Evolutionary conservation across 805 yeast genomes (phyloP).

Genomic region (Yarrowia divulgata): DNA sequence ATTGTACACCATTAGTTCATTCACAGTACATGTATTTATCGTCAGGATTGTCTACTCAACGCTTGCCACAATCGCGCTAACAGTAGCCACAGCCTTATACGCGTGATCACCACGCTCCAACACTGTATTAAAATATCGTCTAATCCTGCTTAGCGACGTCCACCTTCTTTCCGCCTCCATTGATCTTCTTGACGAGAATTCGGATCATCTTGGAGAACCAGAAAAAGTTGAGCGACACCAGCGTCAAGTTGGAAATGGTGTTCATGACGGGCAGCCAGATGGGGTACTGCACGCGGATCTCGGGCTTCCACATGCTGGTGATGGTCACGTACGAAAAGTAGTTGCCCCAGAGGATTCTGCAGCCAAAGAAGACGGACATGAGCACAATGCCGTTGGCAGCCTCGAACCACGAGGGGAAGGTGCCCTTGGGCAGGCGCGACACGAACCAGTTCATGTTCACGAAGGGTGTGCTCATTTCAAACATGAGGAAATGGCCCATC

Average conservation of each 20-base stretch:
- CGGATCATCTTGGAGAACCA: slow-evolving; percentile 91
- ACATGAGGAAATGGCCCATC: slow-evolving; percentile 81
- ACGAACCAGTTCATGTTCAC: slow-evolving; percentile 94
- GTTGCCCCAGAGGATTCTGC: slow-evolving; percentile 88
- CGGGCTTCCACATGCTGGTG: slow-evolving; percentile 19
- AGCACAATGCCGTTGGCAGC: slow-evolving; percentile 70
- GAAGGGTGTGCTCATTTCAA: slow-evolving; percentile 92
- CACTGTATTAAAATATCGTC: no score
- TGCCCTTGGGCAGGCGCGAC: slow-evolving; percentile 72
- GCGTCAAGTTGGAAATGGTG: slow-evolving; percentile 63
- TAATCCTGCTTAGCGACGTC: slow-evolving; percentile 16
- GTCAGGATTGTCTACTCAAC: no score
- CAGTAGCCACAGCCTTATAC: no score
- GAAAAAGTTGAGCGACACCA: slow-evolving; percentile 72
- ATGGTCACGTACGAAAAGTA: slow-evolving; percentile 60
- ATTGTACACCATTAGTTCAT: no score
- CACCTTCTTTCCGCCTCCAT: slow-evolving; percentile 42
- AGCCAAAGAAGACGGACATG: slow-evolving; percentile 72
- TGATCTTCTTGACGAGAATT: slow-evolving; percentile 68
- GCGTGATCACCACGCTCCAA: no score
- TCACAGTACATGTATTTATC: no score
- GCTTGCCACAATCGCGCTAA: no score
- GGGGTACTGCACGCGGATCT: slow-evolving; percentile 60
- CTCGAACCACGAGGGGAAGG: slow-evolving; percentile 62
- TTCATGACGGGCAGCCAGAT: slow-evolving; percentile 58